Evolutionary conservation across 2,329 filamentous ascomycete genomes (phyloP), one percentile per base, ranked within the genome.

Genomic region (Epichloe uncinata): DNA sequence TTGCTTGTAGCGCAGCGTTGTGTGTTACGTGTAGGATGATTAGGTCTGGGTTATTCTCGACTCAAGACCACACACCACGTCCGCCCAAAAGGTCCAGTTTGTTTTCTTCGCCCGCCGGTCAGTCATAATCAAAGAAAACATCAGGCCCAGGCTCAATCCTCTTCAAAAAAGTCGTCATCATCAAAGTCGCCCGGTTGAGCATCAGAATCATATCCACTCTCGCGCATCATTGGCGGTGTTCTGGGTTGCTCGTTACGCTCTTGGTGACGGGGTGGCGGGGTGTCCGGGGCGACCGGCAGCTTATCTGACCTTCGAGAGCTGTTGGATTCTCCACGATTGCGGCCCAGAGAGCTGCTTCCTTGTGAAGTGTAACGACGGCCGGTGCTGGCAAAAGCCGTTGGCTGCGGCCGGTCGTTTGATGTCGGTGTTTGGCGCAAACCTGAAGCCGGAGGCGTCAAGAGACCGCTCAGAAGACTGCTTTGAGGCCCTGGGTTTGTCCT

Each of bases 391-490:
- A 83, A 83, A 2, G 80, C 79, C 0, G 79, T 81, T 3, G 79
- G 77, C 55, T 82, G 79, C 20, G 65, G 58, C 51, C 64, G 63
- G 49, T 54, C 61, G 36, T 66, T 64, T 26, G 60, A 58, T 3
- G 73, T 69, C 0, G 80, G 76, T 3, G 75, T 79, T 56, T 80
- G 80, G 42, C 85, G 82, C 45, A 84, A 65, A 49, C 81, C 79
- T 4, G 85, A 89, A 33, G 84, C 81, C 4, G 90, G 91, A n/a
- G 91, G 90, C 1, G 91, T 96, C 73, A 96, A 75, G 20, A 95
- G 78, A 1, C 90, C 90, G 0, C 84, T 84, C 18, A 90, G 73
- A 53, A 88, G 83, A 45, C 74, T 69, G 60, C 63, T 79, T 49
- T 78, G 74, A 1, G 81, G 73, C 4, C 70, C 66, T 0, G 66